These are phyloP conservation scores for Aspergillaceae sp. DNA, from an alignment of 2,329 filamentous ascomycete species.

Conservation along the genomic window DNA sequence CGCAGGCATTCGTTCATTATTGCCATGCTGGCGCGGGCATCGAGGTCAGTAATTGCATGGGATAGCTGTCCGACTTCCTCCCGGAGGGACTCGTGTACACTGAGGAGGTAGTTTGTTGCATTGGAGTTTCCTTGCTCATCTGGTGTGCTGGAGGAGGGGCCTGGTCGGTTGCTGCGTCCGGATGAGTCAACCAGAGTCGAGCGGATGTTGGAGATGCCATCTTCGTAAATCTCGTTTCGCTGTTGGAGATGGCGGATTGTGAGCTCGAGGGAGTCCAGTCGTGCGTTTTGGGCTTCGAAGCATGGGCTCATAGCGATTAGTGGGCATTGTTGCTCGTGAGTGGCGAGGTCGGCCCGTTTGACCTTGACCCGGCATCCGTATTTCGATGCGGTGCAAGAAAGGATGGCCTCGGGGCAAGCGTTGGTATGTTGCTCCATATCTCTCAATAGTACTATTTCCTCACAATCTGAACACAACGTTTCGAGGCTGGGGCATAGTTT, in stretches of 20 bases:
- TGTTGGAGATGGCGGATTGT: slow-evolving; percentile 38
- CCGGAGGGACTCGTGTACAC: slow-evolving; percentile 52
- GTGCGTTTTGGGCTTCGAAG: slow-evolving; percentile 35
- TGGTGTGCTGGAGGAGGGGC: slow-evolving; percentile 9
- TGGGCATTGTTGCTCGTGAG: slow-evolving; percentile 43
- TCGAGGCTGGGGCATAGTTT: slow-evolving; percentile 30
- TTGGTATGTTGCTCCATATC: slow-evolving; percentile 29
- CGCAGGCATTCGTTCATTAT: slow-evolving; percentile 56
- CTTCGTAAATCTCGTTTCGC: slow-evolving; percentile 41
- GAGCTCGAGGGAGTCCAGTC: slow-evolving; percentile 37
- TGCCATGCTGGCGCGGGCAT: slow-evolving; percentile 54
- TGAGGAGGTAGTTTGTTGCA: slow-evolving; percentile 50
- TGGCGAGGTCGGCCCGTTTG: slow-evolving; percentile 29
- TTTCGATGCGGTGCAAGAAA: slow-evolving; percentile 30
- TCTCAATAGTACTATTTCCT: slow-evolving; percentile 23
- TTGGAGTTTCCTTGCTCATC: slow-evolving; percentile 14
- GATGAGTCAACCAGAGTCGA: slow-evolving; percentile 28
- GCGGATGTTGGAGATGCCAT: slow-evolving; percentile 36
- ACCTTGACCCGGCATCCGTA: slow-evolving; percentile 37
- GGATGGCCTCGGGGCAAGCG: slow-evolving; percentile 28
- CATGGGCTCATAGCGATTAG: slow-evolving; percentile 41
- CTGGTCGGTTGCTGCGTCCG: slow-evolving; percentile 9
- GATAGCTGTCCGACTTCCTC: slow-evolving; percentile 50
- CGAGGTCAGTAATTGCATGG: slow-evolving; percentile 49
- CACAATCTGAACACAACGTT: slow-evolving; percentile 31